Evolutionary conservation across 805 yeast genomes (phyloP).

Genomic region (Cyberlindnera xishuangbannaensis): DNA sequence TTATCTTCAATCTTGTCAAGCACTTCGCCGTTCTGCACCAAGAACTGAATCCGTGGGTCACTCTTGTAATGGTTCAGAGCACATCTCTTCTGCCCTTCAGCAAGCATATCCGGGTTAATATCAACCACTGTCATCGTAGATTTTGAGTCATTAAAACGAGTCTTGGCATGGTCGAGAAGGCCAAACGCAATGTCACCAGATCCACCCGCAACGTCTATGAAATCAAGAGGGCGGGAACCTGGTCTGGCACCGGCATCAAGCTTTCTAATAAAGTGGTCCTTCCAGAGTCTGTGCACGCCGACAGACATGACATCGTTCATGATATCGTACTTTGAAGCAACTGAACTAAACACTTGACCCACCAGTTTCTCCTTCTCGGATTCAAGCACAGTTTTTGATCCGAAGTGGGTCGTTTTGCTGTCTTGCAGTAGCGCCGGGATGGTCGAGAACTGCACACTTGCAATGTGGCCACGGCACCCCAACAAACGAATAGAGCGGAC

Average conservation of each 20-base stretch:
- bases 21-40: conserved; percentile 90
- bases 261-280: conserved; percentile 78
- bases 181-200: conserved; percentile 98
- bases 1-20: conserved; percentile 78
- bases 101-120: conserved; percentile 93
- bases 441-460: too few species aligned
- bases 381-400: conserved; percentile 74
- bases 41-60: conserved; percentile 59
- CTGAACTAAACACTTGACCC: conserved; percentile 86
- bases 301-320: conserved; percentile 98
- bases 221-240: conserved; percentile 74
- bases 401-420: conserved; percentile 88
- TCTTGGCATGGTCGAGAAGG: conserved; percentile 82
- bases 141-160: conserved; percentile 63
- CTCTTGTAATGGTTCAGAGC: conserved; percentile 46
- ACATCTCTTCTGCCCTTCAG: conserved; percentile 82
- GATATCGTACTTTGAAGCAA: conserved; percentile 88
- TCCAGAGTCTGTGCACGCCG: conserved; percentile 95
- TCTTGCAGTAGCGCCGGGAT: too few species aligned
- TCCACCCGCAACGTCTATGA: conserved; percentile 97
- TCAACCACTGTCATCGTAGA: conserved; percentile 89
- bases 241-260: conserved; percentile 93
- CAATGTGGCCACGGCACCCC: too few species aligned
- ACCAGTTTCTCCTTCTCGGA: conserved; percentile 79
- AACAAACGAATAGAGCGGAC: too few species aligned